phyloP scores from a whole-genome alignment of 257 asterid genomes.

The Haberlea rhodopensis region DNA sequence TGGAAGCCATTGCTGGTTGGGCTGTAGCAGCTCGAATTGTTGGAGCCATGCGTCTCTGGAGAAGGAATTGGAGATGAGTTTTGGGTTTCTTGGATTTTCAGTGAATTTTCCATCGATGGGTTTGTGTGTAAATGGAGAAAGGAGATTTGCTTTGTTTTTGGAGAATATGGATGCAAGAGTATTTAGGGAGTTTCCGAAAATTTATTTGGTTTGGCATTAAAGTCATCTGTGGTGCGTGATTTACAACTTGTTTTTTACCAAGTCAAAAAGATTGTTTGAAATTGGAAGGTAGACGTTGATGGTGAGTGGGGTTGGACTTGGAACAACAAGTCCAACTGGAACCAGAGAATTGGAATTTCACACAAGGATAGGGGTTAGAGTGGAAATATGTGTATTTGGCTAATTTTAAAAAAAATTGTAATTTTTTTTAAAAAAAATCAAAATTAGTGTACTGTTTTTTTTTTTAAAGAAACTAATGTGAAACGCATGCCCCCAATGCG shows the following conservation, averaged over 20 bases:
- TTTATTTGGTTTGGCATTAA: no score
- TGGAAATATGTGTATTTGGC: no score
- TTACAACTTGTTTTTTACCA: fast-evolving
- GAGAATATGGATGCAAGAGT: not conserved
- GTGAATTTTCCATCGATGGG: conserved; percentile 50
- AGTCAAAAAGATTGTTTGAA: no score
- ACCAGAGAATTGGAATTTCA: no score
- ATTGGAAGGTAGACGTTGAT: fast-evolving
- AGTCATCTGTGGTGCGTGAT: no score
- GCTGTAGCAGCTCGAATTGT: no score
- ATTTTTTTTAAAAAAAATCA: no score
- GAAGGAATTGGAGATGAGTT: conserved; percentile 32
- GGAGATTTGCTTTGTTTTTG: conserved; percentile 9
- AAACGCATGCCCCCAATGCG: no score
- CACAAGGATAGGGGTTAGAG: no score
- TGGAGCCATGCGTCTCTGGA: conserved; percentile 35
- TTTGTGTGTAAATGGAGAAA: conserved; percentile 21
- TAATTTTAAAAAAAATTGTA: no score
- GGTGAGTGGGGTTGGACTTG: conserved; percentile 17
- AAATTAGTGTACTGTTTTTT: no score
- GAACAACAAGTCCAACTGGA: conserved; percentile 37
- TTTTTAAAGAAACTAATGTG: no score
- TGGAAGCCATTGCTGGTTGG: conserved; percentile 24
- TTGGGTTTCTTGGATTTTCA: conserved; percentile 41
- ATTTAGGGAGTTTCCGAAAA: conserved; percentile 13